Percentiles rank a stretch among this genome's conserved stretches.
Evolutionary conservation across 225 moss, liverwort and hornwort species (phyloP).

Genomic region (Neckera pumila): DNA sequence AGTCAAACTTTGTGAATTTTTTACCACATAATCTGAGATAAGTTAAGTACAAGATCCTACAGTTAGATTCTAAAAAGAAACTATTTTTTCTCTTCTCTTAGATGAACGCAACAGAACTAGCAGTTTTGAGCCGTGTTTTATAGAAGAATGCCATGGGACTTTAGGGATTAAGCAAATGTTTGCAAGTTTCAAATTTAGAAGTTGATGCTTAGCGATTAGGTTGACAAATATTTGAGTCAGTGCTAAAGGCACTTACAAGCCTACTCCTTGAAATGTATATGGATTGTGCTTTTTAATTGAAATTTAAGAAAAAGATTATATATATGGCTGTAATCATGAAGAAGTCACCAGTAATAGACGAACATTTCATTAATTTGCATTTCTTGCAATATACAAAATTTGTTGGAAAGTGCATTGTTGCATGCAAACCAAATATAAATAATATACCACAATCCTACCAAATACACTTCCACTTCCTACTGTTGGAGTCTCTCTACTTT

Average conservation of each 20-base stretch:
- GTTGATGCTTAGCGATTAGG: background rate
- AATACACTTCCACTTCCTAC: background rate
- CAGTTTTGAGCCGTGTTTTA: no score
- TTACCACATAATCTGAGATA: no score
- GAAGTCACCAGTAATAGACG: background rate
- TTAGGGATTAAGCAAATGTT: background rate
- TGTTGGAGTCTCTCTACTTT: background rate
- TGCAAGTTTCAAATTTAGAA: background rate
- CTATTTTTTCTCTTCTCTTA: no score
- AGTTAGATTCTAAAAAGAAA: no score
- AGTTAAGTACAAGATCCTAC: no score
- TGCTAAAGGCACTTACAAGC: background rate
- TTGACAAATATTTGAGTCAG: background rate
- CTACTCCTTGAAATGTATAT: background rate
- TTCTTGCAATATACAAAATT: background rate
- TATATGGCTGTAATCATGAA: background rate
- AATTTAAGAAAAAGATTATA: background rate
- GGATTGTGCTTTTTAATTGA: background rate
- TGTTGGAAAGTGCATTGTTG: background rate
- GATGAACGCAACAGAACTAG: no score
- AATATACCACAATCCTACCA: background rate
- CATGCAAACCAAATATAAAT: background rate
- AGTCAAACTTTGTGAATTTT: no score
- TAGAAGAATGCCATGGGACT: no score
- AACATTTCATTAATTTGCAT: background rate